phyloP scores from a whole-genome alignment of 495 filamentous ascomycete species.

The Hyaloscypha bicolor region DNA sequence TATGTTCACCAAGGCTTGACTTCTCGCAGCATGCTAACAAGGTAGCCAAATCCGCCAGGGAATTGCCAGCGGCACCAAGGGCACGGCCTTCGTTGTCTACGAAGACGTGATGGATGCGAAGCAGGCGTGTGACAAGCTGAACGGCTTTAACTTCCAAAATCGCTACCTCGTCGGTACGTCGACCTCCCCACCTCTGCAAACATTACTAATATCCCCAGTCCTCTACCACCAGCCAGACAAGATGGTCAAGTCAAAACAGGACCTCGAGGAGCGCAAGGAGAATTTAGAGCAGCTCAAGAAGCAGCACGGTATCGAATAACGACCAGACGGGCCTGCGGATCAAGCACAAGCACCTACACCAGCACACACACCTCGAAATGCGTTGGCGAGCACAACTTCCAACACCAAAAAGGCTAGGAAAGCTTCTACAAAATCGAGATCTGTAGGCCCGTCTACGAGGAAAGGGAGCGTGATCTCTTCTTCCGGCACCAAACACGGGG shows the following conservation, averaged over 20 bases:
- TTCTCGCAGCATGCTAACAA: background rate
- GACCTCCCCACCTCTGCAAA: background rate
- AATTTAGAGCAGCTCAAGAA: conserved; percentile 97
- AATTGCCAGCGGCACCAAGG: conserved; percentile 95
- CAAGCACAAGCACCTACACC: conserved; percentile 7
- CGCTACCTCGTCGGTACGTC: conserved; percentile 96
- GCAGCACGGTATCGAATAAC: conserved; percentile 98
- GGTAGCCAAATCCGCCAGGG: conserved; percentile 95
- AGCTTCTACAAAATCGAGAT: conserved; percentile 16
- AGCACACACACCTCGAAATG: conserved; percentile 13
- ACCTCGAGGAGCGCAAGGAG: conserved; percentile 90
- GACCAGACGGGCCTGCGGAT: conserved; percentile 63
- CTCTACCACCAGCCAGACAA: conserved; percentile 99
- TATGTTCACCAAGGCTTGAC: conserved; percentile 43
- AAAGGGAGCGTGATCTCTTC: conserved; percentile 6
- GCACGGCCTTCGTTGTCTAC: conserved; percentile 98
- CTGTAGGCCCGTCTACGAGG: conserved; percentile 31
- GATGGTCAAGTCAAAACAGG: conserved; percentile 87
- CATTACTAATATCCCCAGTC: conserved; percentile 53
- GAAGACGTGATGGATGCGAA: conserved; percentile 99
- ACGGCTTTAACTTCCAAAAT: conserved; percentile 99
- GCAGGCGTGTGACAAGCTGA: conserved; percentile 97
- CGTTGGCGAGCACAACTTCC: conserved; percentile 1
- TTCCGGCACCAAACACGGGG: conserved; percentile 1
- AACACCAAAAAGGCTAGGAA: background rate